Evolutionary conservation across 2,329 filamentous ascomycete species (phyloP), one percentile per base, ranked within the genome.

Genomic region (Cercospora sp.): DNA sequence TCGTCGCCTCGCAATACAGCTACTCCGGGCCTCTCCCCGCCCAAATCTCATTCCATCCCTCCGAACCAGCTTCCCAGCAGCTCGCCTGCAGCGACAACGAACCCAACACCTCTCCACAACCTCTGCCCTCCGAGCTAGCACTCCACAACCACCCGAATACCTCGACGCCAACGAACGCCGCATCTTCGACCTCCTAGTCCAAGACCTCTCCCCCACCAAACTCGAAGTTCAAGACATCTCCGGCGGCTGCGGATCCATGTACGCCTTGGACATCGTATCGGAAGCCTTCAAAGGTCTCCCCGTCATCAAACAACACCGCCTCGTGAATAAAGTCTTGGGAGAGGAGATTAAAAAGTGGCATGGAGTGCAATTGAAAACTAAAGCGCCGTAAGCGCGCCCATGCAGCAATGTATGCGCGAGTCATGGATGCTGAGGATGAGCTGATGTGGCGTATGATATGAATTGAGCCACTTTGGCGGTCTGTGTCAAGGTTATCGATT

Each of bases 211-310:
- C 5, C 83, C 83, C 20, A 78, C 76, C 13, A 81, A 79, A 69
- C 78, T 85, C 36, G 81, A 84, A 79, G 83, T 95, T 9, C 89
- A 90, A 78, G 92, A 96, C 80, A 88, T 95, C 62, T 92, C 90
- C 26, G 92, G 92, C 67, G 92, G 92, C 31, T 96, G 92, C 80
- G 92, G 92, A 9, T 91, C 89, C 76, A 95, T 95, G 92, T 95
- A 95, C 81, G 90, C 89, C 65, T 90, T 96, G 72, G 90, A 94
- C 75, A 89, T 95, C 71, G 86, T 88, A 59, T 91, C 90, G 7
- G 84, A 88, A 58, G 85, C 84, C 74, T 96, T 96, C 80, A 84
- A 85, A 64, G 92, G 91, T 58, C 79, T 88, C 73, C 85, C 84
- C 60, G 88, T 94, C 78, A 86, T 96, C 69, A 92, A 92, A 84